Conservation (phyloP, 2,329 filamentous ascomycete genomes). For the Ophiostoma ulmi region DNA sequence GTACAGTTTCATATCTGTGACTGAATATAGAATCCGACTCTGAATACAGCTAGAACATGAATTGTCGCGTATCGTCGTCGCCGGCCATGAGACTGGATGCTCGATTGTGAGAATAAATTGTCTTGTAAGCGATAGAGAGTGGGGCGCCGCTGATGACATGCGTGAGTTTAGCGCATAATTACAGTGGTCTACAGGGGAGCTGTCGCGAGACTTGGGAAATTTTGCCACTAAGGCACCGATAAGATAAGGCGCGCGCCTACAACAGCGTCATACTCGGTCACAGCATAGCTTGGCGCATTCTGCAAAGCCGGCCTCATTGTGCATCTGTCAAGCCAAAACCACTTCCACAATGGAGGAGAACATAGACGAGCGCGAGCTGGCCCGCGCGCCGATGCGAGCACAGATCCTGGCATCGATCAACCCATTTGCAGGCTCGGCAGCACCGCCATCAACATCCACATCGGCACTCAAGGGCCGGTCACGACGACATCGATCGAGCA, state of each 20-base stretch:
- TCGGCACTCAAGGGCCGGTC: conserved; percentile 14
- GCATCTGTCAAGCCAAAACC: not conserved
- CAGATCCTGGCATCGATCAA: conserved; percentile 49
- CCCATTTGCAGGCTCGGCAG: conserved; percentile 29
- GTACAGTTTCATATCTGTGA: not conserved
- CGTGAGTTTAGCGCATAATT: not conserved
- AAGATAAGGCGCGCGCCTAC: not conserved
- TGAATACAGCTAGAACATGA: not conserved
- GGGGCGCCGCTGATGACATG: conserved; percentile 2
- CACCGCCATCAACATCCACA: conserved; percentile 7
- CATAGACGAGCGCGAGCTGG: conserved; percentile 19
- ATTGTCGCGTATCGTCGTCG: not conserved
- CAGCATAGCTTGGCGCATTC: not conserved
- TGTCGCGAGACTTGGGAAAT: not conserved
- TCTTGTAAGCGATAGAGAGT: conserved; percentile 7
- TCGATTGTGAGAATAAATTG: conserved; percentile 1
- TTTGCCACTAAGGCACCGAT: conserved; percentile 8
- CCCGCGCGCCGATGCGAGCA: conserved; percentile 37
- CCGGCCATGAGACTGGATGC: not conserved
- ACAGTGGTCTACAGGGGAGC: not conserved
- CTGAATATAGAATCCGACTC: not conserved
- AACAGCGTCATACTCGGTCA: not conserved
- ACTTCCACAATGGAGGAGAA: conserved; percentile 17
- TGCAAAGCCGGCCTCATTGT: not conserved
- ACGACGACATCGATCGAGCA: conserved; percentile 9